Evolutionary conservation across 2,329 filamentous ascomycete species (phyloP), one percentile per base, ranked within the genome.

Genomic region (Akanthomyces muscarius): DNA sequence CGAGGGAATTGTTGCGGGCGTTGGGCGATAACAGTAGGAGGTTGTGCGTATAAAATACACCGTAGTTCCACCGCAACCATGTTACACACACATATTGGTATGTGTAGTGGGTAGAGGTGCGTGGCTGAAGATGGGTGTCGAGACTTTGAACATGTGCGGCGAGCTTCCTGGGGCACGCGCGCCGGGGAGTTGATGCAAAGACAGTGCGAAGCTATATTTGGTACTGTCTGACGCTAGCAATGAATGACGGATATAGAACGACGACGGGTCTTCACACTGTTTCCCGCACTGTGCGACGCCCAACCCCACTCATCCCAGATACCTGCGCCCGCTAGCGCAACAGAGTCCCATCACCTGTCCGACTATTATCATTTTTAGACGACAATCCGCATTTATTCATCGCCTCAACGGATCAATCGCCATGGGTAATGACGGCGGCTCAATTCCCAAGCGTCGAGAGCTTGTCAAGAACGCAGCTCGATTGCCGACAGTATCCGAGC

Each of bases 381-480:
- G 33, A 41, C 21, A 23, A 28, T 18, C 33, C 38, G 28, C 10
- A n/a, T 21, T 14, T 33, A 16, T 18, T 30, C 18, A 42, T 41
- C 56, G n/a, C 67, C 73, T 18, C 28, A n/a, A 25, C 38, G n/a
- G 25, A 53, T 28, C 4, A 47, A 33, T 16, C 8, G 11, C 59
- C 69, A 97, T 99, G 95, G 95, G 95, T 74, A 99, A 99, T 79
- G 95, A 99, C 75, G 95, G 95, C 69, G 95, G 95, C 74, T 94
- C 91, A 69, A 99, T 99, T 69, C 95, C 95, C 5, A 98, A 90
- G 66, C 91, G 96, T 38, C 90, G 92, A 72, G 96, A 99, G 77
- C 90, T 99, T 52, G 95, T 99, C 75, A 96, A 96, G 77, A 89
- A 94, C 76, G 92, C 93, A 33, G 92, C 93, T 48, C 90, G 91